Base-by-base conservation (phyloP, 345 rosid species). In the Eucalyptus rudis region DNA sequence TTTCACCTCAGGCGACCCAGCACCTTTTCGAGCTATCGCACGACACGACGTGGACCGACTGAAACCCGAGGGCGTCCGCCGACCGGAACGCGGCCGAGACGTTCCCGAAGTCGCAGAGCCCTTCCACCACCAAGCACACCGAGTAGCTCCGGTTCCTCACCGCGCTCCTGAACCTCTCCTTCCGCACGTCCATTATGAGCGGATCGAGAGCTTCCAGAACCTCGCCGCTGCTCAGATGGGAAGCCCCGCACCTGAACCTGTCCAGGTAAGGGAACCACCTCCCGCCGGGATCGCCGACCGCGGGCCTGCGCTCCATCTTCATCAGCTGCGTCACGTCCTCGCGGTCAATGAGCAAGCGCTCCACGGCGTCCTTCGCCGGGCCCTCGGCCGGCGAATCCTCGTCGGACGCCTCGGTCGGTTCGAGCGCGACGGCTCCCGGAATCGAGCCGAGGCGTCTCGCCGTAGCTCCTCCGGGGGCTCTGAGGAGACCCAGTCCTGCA, bases 11-110 rank as follows among this genome's bases (percentile, higher is more conserved):
- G 90, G 88, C 68, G n/a, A 88, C 92, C 66, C 88, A 86, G 95
- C 97, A 97, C 99, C 99, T 97, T 94, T 96, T 96, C 87, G 96
- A 96, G 96, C 96, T 94, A 91, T 95, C 95, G 89, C 91, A 92
- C 0, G 97, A 93, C 81, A 96, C 95, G 36, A 97, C 99, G 87
- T 97, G 99, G 62, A 96, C 99, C 0, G 99, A 97, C 91, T 97
- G 99, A 88, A 97, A 90, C 88, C 99, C 99, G 12, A 97, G 89
- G 2, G 99, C 99, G 91, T 97, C 99, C 1, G 99, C 99, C 1
- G 98, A 96, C 86, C 99, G 94, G 81, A 97, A 96, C 1, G 96
- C 91, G 17, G 99, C 98, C 1, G 98, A 94, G 87, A 97, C 96
- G 88, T 97, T 96, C 27, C 99, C 99, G 14, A 95, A 94, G 90